Evolutionary conservation across 495 filamentous ascomycete species (phyloP).

Genomic region (Aspergillus bertholletiae): DNA sequence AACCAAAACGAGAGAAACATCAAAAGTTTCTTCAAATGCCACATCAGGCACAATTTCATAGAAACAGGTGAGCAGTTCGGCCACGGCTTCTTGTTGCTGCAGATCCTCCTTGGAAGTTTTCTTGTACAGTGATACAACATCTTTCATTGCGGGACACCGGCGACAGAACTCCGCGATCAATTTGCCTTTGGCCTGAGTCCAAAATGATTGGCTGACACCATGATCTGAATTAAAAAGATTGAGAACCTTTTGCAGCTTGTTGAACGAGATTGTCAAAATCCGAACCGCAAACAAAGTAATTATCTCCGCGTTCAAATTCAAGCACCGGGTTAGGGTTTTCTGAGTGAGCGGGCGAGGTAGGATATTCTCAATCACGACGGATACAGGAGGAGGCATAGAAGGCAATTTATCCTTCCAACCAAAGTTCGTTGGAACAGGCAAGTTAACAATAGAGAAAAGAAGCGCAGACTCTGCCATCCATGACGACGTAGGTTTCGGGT

Average conservation of each 20-base stretch:
- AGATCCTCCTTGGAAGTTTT: conserved; percentile 62
- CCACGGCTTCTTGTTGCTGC: conserved; percentile 73
- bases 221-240: conserved; percentile 38
- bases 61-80: conserved; percentile 70
- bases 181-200: conserved; percentile 61
- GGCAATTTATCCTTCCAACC: conserved; percentile 54
- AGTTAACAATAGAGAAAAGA: conserved; percentile 69
- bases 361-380: conserved; percentile 76
- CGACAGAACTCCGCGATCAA: conserved; percentile 72
- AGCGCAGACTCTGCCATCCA: conserved; percentile 94
- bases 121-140: conserved; percentile 66
- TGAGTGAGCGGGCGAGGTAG: conserved; percentile 79
- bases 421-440: conserved; percentile 68
- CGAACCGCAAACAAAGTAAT: conserved; percentile 80
- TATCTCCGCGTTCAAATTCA: conserved; percentile 70
- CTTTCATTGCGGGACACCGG: conserved; percentile 73
- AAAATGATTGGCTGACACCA: conserved; percentile 44
- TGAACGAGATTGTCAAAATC: conserved; percentile 70
- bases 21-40: conserved; percentile 78
- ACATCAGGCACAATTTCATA: conserved; percentile 78
- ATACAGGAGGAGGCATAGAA: conserved; percentile 66
- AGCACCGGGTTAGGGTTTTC: conserved; percentile 69
- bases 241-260: conserved; percentile 64
- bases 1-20: conserved; percentile 73
- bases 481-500: conserved; percentile 84